Percentiles rank a stretch among this genome's conserved stretches.
phyloP scores from a whole-genome alignment of 345 rosid genomes.

The Psidium guajava region DNA sequence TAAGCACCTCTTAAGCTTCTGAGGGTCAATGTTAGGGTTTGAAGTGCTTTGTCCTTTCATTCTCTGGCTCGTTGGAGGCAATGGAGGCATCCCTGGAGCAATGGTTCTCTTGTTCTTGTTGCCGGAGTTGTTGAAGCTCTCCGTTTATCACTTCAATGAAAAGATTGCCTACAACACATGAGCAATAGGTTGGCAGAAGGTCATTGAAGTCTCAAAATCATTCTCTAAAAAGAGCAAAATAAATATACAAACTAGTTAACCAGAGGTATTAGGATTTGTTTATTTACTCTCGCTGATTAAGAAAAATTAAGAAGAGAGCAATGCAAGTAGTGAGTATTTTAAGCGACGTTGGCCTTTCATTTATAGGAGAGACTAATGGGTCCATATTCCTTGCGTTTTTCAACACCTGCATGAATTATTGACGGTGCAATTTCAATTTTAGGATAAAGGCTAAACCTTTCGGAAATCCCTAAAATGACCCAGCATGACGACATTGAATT shows the following conservation, averaged over 20 bases:
- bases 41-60: conserved; percentile 7
- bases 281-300: neutral
- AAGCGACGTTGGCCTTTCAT: neutral
- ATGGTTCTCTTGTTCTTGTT: neutral
- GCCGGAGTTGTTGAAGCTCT: neutral
- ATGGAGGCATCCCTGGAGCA: neutral
- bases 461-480: neutral
- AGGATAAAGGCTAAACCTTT: neutral
- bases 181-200: neutral
- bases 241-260: neutral
- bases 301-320: neutral
- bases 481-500: neutral
- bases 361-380: neutral
- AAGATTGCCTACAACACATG: neutral
- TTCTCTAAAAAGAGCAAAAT: neutral
- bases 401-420: neutral
- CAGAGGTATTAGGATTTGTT: neutral
- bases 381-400: neutral
- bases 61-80: neutral
- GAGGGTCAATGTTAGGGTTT: neutral
- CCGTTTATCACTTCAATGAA: neutral
- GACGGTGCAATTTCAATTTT: neutral
- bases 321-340: neutral
- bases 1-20: neutral
- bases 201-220: neutral